Conservation (phyloP, 371 early-diverging fungal species). For the Actinomortierella ambigua region DNA sequence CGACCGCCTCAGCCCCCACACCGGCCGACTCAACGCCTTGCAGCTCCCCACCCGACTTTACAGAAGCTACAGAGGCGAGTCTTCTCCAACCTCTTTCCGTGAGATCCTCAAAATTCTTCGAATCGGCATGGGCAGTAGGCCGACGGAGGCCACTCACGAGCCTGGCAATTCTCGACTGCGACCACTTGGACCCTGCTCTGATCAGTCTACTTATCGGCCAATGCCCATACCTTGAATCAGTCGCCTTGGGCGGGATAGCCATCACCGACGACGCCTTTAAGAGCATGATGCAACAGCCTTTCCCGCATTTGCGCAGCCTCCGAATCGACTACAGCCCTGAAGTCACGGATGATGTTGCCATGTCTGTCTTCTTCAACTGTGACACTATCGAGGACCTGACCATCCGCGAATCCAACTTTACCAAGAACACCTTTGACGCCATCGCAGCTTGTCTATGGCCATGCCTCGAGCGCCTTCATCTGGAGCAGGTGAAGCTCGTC, state of each 20-base stretch:
- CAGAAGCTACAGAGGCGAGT: no score
- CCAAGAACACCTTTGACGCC: slow-evolving; percentile 24
- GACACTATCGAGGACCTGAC: slow-evolving; percentile 26
- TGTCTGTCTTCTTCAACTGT: slow-evolving; percentile 37
- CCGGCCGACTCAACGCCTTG: no score
- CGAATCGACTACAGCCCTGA: slow-evolving; percentile 20
- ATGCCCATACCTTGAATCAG: slow-evolving; percentile 9
- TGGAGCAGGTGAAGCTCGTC: slow-evolving; percentile 32
- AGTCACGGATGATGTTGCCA: slow-evolving; percentile 42
- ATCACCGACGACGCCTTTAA: slow-evolving; percentile 38
- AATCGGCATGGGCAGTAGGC: no score
- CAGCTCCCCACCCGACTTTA: no score
- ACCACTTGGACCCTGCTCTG: no score
- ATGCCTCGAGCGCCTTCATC: slow-evolving; percentile 30
- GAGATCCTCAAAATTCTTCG: no score
- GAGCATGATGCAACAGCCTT: slow-evolving; percentile 16
- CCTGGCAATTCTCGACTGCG: no score
- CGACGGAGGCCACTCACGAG: no score
- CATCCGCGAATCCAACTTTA: slow-evolving; percentile 35
- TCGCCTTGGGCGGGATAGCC: slow-evolving; percentile 23
- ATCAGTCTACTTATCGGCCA: no score
- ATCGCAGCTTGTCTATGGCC: slow-evolving; percentile 10
- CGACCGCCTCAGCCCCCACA: no score
- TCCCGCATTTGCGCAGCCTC: slow-evolving; percentile 13
- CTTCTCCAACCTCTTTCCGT: no score